Percentiles rank a stretch among this genome's conserved stretches.
Evolutionary conservation across 441 rosid genomes (phyloP).

Genomic region (Populus trichocarpa): DNA sequence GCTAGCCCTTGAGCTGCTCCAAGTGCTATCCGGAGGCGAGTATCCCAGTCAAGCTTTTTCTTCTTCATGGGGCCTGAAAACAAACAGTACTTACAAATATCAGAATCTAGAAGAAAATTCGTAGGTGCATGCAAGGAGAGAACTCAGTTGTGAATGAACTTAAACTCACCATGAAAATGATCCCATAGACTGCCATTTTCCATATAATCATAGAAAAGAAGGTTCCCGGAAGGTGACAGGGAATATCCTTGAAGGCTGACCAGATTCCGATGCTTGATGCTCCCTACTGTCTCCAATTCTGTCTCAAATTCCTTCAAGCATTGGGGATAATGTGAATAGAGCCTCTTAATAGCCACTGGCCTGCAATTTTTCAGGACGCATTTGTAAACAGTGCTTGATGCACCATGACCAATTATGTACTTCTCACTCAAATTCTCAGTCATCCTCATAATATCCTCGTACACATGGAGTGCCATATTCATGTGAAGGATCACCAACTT

Average conservation of each 20-base stretch:
- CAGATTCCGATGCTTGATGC: conserved; percentile 91
- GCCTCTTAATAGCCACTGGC: conserved; percentile 92
- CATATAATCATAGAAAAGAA: conserved; percentile 96
- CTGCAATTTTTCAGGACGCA: conserved; percentile 92
- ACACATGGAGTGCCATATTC: conserved; percentile 98
- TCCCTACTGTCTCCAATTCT: conserved; percentile 81
- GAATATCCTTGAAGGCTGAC: conserved; percentile 94
- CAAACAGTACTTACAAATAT: background rate
- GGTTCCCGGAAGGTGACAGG: conserved; percentile 73
- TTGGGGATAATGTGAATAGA: conserved; percentile 83
- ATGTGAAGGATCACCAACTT: conserved; percentile 89
- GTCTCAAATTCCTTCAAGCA: conserved; percentile 92
- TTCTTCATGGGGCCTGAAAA: conserved; percentile 67
- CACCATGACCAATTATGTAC: conserved; percentile 83
- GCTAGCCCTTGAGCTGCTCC: conserved; percentile 97
- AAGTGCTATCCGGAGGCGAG: conserved; percentile 79
- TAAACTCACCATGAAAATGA: conserved; percentile 77
- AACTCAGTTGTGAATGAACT: background rate
- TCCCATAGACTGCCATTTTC: conserved; percentile 99
- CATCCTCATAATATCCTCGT: conserved; percentile 98
- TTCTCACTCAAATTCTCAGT: conserved; percentile 93
- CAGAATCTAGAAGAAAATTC: background rate
- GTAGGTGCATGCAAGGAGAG: background rate
- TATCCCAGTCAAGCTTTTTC: conserved; percentile 81
- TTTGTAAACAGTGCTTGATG: conserved; percentile 93